A percentile compares a stretch with the other conserved stretches of the same genome.
Conservation (phyloP, 805 yeast species). For the Hyphopichia homilentoma region DNA sequence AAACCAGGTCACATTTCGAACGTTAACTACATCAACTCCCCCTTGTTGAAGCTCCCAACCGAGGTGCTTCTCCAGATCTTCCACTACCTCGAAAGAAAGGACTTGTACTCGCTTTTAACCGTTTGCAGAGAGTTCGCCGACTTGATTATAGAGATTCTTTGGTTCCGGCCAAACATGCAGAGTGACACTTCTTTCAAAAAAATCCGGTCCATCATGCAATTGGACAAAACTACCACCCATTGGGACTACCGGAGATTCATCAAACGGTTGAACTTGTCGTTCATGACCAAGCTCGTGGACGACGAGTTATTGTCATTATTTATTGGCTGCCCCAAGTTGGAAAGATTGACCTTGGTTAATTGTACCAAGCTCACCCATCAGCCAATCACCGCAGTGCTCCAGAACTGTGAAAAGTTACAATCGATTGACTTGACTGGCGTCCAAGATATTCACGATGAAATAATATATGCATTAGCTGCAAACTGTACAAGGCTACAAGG, state of each 20-base stretch:
- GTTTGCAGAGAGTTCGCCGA: conserved; percentile 82
- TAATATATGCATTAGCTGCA: conserved; percentile 62
- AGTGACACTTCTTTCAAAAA: conserved; percentile 46
- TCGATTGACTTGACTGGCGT: conserved; percentile 87
- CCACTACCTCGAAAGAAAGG: conserved; percentile 60
- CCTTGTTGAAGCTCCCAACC: conserved; percentile 49
- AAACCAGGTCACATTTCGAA: conserved; percentile 1
- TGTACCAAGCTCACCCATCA: conserved; percentile 61
- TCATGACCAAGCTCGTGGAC: conserved; percentile 63
- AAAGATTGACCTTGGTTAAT: conserved; percentile 80
- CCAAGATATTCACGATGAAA: conserved; percentile 57
- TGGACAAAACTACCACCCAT: conserved; percentile 45
- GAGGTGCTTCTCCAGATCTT: conserved; percentile 64
- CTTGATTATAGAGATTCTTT: conserved; percentile 70
- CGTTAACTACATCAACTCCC: conserved; percentile 24
- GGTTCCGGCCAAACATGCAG: conserved; percentile 82
- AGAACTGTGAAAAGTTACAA: conserved; percentile 67
- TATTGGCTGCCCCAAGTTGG: conserved; percentile 70
- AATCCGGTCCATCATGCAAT: conserved; percentile 52
- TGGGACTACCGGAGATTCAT: conserved; percentile 70
- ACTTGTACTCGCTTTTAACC: conserved; percentile 57
- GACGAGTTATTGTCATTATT: conserved; percentile 61
- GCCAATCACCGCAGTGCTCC: conserved; percentile 60
- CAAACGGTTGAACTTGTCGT: conserved; percentile 75
- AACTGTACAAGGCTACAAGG: conserved; percentile 83